These are phyloP conservation scores for Lactarius trivialis DNA, from an alignment of 768 basidiomycete genomes.

Conservation along the genomic window DNA sequence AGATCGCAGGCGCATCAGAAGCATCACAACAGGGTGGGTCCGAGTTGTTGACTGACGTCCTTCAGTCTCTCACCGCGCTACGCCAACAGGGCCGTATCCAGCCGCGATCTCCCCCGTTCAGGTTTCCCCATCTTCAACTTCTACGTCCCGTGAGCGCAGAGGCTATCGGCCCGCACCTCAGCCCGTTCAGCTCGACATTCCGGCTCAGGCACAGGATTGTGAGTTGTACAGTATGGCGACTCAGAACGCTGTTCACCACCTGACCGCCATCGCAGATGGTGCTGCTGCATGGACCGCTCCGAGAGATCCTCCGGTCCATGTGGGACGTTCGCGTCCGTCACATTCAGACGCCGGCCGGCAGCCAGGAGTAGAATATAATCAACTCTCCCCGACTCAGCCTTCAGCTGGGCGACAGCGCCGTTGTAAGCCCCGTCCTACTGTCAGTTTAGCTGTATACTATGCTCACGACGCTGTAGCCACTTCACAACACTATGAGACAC, in stretches of 20 bases:
- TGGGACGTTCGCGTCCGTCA: neutral
- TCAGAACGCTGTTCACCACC: neutral
- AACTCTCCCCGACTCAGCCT: neutral
- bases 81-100: neutral
- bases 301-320: neutral
- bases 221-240: neutral
- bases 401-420: neutral
- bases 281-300: neutral
- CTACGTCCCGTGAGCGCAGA: neutral
- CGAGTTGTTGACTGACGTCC: neutral
- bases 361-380: neutral
- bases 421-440: neutral
- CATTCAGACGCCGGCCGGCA: neutral
- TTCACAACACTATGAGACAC: neutral
- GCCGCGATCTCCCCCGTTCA: neutral
- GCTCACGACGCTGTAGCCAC: neutral
- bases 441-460: neutral
- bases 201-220: neutral
- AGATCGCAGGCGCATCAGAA: neutral
- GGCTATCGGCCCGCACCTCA: neutral
- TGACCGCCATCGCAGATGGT: neutral
- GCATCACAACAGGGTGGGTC: neutral
- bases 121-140: neutral
- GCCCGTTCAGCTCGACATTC: neutral
- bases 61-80: neutral